These are phyloP conservation scores for Nemania sp. DNA, from an alignment of 2,329 filamentous ascomycete genomes.

Conservation along the genomic window DNA sequence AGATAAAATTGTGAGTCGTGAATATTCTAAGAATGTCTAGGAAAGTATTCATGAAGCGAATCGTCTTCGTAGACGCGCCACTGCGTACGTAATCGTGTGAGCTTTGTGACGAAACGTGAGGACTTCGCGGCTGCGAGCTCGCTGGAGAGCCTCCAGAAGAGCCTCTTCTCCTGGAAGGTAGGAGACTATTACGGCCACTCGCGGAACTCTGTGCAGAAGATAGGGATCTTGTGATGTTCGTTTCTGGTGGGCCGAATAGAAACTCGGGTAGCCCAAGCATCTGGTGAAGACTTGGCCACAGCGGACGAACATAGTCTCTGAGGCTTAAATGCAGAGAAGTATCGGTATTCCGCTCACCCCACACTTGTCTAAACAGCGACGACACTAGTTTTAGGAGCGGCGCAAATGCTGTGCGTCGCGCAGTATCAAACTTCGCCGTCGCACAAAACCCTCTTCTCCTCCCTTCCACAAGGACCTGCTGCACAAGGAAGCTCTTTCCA, in stretches of 20 bases:
- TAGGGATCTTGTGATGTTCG: slow-evolving; percentile 51
- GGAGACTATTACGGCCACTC: slow-evolving; percentile 51
- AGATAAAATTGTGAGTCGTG: slow-evolving; percentile 86
- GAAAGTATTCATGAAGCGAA: slow-evolving; percentile 87
- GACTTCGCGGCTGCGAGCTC: slow-evolving; percentile 51
- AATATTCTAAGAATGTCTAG: slow-evolving; percentile 87
- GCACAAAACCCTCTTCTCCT: slow-evolving; percentile 73
- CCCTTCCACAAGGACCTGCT: slow-evolving; percentile 71
- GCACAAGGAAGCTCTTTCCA: slow-evolving; percentile 74
- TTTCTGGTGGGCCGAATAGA: slow-evolving; percentile 65
- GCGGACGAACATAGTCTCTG: slow-evolving; percentile 71
- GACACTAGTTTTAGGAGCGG: slow-evolving; percentile 74
- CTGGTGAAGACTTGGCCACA: slow-evolving; percentile 73
- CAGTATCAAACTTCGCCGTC: slow-evolving; percentile 74
- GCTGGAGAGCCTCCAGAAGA: slow-evolving; percentile 62
- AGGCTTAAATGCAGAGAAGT: slow-evolving; percentile 72
- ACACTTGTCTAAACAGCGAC: slow-evolving; percentile 75
- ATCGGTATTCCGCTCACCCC: slow-evolving; percentile 74
- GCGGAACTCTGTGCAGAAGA: slow-evolving; percentile 51
- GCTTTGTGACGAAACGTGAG: slow-evolving; percentile 60
- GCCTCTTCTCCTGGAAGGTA: slow-evolving; percentile 57
- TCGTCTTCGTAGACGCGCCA: slow-evolving; percentile 70
- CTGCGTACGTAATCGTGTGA: slow-evolving; percentile 71
- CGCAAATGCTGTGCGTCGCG: slow-evolving; percentile 70
- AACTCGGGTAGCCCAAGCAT: slow-evolving; percentile 77